Base-by-base conservation (phyloP, 305 asterid genomes). In the Striga hermonthica region DNA sequence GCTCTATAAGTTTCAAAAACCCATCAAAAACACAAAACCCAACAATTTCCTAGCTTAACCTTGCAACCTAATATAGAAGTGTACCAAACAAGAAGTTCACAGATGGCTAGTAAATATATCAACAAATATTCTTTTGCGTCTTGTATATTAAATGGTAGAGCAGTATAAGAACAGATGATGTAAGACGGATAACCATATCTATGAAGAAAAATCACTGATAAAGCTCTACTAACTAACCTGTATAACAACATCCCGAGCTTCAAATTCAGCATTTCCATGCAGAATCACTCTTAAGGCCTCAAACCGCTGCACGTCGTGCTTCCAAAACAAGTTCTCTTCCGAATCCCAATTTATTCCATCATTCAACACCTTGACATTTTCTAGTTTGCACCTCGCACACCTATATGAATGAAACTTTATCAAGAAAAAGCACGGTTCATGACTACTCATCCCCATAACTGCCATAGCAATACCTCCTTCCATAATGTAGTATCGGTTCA, bases 211-310 rank as follows among this genome's bases (percentile, higher is more conserved):
- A 53, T 31, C 65, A 76, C 65, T 13, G 59, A 8, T 3, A n/a
- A 60, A 60, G 57, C 31, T 40, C 31, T 62, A 64, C 64, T 74
- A 68, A 75, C 81, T 67, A 58, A 94, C 99, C 96, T 85, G 86
- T 65, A 94, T 75, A 49, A 80, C 78, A 72, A 94, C 91, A 75
- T 86, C 83, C 48, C 54, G 80, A 63, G 97, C 99, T 76, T 90
- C 96, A 66, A 94, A 90, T 79, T 94, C 99, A 16, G 99, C 97
- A 82, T 94, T 94, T 78, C 99, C 99, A 74, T 86, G 95, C 64
- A 94, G 81, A 61, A 90, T 68, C 50, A 94, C 84, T 78, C 85
- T 86, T 64, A 90, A 75, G 71, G 88, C 76, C 89, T 90, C 95
- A 68, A 80, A 74, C 66, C 97, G 89, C 65, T 81, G 82, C 76